A percentile compares a stretch with the other conserved stretches of the same genome.
Evolutionary conservation across 768 basidiomycete genomes (phyloP).

Genomic region (Podaxis rugospora): DNA sequence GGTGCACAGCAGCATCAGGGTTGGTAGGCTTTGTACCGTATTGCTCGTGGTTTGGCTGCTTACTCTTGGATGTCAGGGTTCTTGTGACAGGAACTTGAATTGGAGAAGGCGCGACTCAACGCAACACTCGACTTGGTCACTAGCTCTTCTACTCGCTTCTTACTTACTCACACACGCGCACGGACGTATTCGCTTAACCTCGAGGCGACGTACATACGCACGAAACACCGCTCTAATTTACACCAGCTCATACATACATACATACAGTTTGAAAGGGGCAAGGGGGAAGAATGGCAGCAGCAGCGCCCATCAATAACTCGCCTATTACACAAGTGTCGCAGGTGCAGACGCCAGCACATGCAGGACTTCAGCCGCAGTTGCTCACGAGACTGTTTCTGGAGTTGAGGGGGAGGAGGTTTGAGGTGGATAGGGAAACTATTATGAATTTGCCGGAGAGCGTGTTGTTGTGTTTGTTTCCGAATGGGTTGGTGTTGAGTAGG

Average conservation of each 20-base stretch:
- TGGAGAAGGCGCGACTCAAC: not conserved
- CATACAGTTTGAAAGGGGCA: too few relatives aligned
- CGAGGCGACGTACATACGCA: not conserved
- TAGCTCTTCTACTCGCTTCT: not conserved
- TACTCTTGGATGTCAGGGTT: not conserved
- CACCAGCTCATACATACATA: not conserved
- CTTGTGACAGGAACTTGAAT: not conserved
- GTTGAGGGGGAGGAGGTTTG: conserved; percentile 85
- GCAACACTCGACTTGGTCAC: not conserved
- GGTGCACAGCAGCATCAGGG: not conserved
- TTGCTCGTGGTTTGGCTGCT: not conserved
- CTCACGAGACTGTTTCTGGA: conserved; percentile 88
- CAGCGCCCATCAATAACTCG: conserved; percentile 31
- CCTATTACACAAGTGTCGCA: conserved; percentile 62
- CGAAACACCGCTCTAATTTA: not conserved
- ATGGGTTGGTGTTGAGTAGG: conserved; percentile 89
- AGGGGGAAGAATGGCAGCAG: conserved; percentile 1
- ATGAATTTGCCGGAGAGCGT: conserved; percentile 99
- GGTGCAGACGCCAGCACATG: conserved; percentile 57
- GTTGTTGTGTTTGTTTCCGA: conserved; percentile 93
- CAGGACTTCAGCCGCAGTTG: conserved; percentile 79
- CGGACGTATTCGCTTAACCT: not conserved
- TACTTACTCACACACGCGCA: not conserved
- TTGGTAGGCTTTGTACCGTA: not conserved
- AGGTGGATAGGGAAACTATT: conserved; percentile 94